Evolutionary conservation across 768 basidiomycete species (phyloP), one percentile per base, ranked within the genome.

Genomic region (Boletus pseudo-olivaceus): DNA sequence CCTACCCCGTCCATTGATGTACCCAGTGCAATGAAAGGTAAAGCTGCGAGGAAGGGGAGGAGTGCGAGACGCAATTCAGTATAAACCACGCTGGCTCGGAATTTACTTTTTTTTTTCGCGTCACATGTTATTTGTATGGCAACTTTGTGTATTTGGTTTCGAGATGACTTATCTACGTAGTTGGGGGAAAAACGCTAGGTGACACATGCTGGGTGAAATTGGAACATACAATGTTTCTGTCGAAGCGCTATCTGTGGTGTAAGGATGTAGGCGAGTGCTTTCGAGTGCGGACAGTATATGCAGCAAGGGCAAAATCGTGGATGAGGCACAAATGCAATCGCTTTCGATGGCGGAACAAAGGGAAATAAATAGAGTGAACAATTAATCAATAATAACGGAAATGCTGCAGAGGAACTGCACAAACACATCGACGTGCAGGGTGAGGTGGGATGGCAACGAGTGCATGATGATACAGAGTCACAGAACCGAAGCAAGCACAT

Each of bases 51-150:
- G 71, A 88, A 87, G 68, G 91, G 91, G 14, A 77, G 82, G 62
- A 88, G 88, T 64, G 87, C 82, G 20, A 78, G 91, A 51, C 78
- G 91, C 43, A 92, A 93, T 68, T 92, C 91, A 2, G 77, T 82
- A 20, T 82, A 43, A 35, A 40, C 19, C 40, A 17, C 7, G 14
- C 37, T 20, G 12, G 29, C 9, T 30, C n/a, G 23, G 17, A 32
- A 38, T n/a, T n/a, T n/a, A n/a, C 42, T 35, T 34, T 10, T 29
- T 17, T 45, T 29, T 3, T 29, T 20, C 0, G 10, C 26, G 7
- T 44, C 17, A 45, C 35, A n/a, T 17, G 42, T 39, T 30, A 30
- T 34, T 7, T 37, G 37, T 40, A n/a, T 17, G 15, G 8, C 8
- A 37, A 37, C 35, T 2, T 14, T 7, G 23, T 23, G 23, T 17